Conservation (phyloP, 2,329 filamentous ascomycete species). For the Endocalyx cinctus region DNA sequence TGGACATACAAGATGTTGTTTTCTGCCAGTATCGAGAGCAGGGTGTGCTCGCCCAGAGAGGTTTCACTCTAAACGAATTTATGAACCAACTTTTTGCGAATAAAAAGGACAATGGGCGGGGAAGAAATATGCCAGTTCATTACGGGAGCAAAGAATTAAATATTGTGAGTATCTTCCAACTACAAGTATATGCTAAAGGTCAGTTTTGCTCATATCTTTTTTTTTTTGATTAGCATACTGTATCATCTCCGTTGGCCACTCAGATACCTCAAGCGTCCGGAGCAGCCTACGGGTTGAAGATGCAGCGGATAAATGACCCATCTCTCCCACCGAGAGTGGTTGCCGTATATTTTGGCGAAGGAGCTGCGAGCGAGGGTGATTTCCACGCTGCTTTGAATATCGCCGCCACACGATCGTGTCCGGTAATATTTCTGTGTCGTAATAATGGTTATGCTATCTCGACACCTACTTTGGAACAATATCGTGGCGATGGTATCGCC, state of each 20-base stretch:
- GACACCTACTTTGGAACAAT: constrained; percentile 85
- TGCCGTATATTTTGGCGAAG: constrained; percentile 85
- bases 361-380: constrained; percentile 84
- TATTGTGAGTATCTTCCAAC: constrained; percentile 66
- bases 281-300: constrained; percentile 81
- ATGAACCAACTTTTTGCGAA: constrained; percentile 96
- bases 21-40: constrained; percentile 95
- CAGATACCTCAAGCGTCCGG: constrained; percentile 86
- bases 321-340: constrained; percentile 64
- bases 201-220: too few species aligned
- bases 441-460: constrained; percentile 93
- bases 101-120: constrained; percentile 69
- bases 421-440: constrained; percentile 83
- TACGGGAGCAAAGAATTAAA: constrained; percentile 83
- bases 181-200: too few species aligned
- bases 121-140: constrained; percentile 96
- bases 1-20: constrained; percentile 80
- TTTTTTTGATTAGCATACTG: constrained; percentile 78
- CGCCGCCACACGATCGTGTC: constrained; percentile 81
- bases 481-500: constrained; percentile 86
- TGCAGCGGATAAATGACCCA: constrained; percentile 70
- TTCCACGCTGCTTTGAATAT: constrained; percentile 91
- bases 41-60: constrained; percentile 84
- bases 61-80: constrained; percentile 81
- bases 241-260: constrained; percentile 80